Evolutionary conservation across 257 asterid genomes (phyloP).

Genomic region (Solanum verrucosum): DNA sequence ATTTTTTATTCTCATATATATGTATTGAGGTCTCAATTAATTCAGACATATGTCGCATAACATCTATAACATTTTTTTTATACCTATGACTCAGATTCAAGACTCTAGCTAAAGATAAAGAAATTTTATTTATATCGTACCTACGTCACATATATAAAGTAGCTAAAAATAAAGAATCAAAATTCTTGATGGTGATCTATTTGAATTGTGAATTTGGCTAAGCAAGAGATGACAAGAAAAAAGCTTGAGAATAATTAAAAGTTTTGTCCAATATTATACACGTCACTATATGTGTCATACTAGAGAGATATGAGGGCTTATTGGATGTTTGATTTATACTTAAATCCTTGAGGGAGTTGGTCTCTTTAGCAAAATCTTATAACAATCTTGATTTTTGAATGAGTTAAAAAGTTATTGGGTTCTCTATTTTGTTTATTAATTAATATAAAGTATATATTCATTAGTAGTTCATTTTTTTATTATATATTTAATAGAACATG

Average conservation of each 20-base stretch:
- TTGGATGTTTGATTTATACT: conserved; percentile 9
- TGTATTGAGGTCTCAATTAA: neutral
- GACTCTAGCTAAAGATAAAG: neutral
- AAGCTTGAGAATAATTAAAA: neutral
- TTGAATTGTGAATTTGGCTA: neutral
- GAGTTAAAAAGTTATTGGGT: conserved; percentile 2
- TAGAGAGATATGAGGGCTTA: conserved; percentile 5
- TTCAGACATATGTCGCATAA: too few relatives aligned
- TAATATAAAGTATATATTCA: neutral
- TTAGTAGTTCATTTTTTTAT: neutral
- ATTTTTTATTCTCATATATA: neutral
- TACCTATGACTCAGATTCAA: neutral
- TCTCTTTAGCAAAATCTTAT: neutral
- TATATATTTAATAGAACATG: neutral
- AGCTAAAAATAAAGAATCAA: neutral
- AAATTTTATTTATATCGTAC: neutral
- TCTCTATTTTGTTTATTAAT: neutral
- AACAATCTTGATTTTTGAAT: neutral
- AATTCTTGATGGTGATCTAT: neutral
- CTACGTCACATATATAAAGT: too few relatives aligned
- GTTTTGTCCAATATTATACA: neutral
- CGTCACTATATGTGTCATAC: conserved; percentile 27
- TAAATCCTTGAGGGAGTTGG: conserved; percentile 1
- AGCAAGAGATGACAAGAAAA: neutral
- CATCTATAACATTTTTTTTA: too few relatives aligned